These are phyloP conservation scores for Musa schizocarpa DNA, from an alignment of 176 grass and related monocot species.

Conservation along the genomic window DNA sequence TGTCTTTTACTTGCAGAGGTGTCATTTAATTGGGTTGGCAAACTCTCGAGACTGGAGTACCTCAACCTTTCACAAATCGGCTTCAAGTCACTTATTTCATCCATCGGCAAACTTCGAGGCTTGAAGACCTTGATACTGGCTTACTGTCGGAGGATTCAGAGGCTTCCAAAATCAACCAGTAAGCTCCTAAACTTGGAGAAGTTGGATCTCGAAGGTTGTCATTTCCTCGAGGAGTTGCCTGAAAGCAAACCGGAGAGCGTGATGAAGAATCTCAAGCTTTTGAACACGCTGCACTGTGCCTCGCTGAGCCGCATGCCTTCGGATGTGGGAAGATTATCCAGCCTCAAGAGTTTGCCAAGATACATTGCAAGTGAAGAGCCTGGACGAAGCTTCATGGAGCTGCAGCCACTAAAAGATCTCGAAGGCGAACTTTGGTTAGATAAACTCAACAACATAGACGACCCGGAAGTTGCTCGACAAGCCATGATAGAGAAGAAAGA, in stretches of 20 bases:
- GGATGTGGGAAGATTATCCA: constrained; percentile 35
- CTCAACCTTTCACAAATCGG: constrained; percentile 54
- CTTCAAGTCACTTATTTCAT: constrained; percentile 30
- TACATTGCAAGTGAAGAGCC: constrained; percentile 25
- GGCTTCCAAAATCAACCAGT: constrained; percentile 35
- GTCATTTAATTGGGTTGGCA: constrained; percentile 24
- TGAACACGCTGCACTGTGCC: constrained; percentile 28
- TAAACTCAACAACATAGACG: constrained; percentile 12
- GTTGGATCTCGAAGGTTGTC: constrained; percentile 40
- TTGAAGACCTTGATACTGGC: constrained; percentile 43
- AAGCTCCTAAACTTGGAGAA: constrained; percentile 36
- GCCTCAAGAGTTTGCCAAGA: constrained; percentile 41
- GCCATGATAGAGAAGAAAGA: constrained; percentile 31
- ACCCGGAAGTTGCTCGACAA: constrained; percentile 19
- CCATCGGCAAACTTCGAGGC: constrained; percentile 36
- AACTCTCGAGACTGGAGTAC: constrained; percentile 31
- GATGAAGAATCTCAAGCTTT: constrained; percentile 30
- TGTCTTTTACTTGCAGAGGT: not conserved
- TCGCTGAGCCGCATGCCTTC: constrained; percentile 26
- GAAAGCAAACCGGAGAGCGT: constrained; percentile 17
- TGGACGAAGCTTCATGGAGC: constrained; percentile 31
- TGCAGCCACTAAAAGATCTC: constrained; percentile 29
- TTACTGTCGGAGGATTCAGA: constrained; percentile 43
- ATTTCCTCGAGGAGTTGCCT: constrained; percentile 32
- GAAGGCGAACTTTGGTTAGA: constrained; percentile 31